These are phyloP conservation scores for Cercospora zeina DNA, from an alignment of 2,329 filamentous ascomycete species.

Conservation along the genomic window DNA sequence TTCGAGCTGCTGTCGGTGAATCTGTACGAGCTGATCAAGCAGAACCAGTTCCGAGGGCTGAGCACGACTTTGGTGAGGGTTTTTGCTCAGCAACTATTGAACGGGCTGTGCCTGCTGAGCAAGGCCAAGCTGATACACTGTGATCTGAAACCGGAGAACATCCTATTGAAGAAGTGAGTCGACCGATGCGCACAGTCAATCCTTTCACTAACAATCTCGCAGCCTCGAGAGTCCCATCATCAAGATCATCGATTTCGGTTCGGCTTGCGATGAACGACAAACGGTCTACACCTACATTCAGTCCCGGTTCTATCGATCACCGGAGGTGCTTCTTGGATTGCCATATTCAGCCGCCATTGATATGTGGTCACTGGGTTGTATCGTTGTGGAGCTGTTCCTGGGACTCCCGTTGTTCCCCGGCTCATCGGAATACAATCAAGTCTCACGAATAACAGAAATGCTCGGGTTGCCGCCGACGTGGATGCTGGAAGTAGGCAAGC, in stretches of 20 bases:
- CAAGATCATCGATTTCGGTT: slow-evolving; percentile 99
- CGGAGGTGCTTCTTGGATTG: slow-evolving; percentile 89
- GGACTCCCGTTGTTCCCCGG: slow-evolving; percentile 93
- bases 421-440: slow-evolving; percentile 98
- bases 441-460: slow-evolving; percentile 97
- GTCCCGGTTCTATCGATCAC: slow-evolving; percentile 95
- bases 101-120: slow-evolving; percentile 86
- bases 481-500: slow-evolving; percentile 99
- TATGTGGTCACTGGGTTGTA: slow-evolving; percentile 99
- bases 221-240: slow-evolving; percentile 96
- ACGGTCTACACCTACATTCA: slow-evolving; percentile 99
- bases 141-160: slow-evolving; percentile 97
- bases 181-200: neutral
- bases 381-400: slow-evolving; percentile 95
- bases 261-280: slow-evolving; percentile 95
- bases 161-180: slow-evolving; percentile 83
- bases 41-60: slow-evolving; percentile 96
- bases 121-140: slow-evolving; percentile 97
- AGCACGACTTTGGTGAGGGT: slow-evolving; percentile 96
- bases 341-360: slow-evolving; percentile 98
- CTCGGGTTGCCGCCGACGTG: slow-evolving; percentile 92
- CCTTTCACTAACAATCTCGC: slow-evolving; percentile 19
- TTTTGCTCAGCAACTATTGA: slow-evolving; percentile 94
- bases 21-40: slow-evolving; percentile 97
- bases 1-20: slow-evolving; percentile 98